Base-by-base conservation (phyloP, 495 filamentous ascomycete species). In the Penicillium flavigenum region DNA sequence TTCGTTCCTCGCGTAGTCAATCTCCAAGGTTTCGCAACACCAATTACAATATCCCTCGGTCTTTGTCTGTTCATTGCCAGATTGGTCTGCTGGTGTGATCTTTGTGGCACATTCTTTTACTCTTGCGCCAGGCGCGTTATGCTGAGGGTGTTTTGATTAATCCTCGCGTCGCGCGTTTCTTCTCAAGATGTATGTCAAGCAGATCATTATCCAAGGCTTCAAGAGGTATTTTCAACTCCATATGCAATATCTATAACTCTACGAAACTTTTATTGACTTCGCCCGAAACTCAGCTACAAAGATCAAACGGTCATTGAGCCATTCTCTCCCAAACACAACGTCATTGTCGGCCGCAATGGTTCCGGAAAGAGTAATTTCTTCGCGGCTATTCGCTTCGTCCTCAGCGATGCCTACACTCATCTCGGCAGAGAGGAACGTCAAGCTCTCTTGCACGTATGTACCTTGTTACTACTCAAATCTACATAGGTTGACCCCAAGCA, bases 331-430 rank as follows among this genome's bases (percentile, higher is more conserved):
- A 94, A 94, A 68, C 92, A 91, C 76, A 99, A 99, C 82, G 91
- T 99, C 54, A 97, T 99, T 66, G 94, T 99, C 64, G 94, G 94
- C 56, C 94, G 94, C 74, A 99, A 99, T 82, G 94, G 94, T 60
- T 96, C 94, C 3, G 94, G 94, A 64, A 99, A 99, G 80, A 96
- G 91, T 71, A 99, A 99, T 77, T 99, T 99, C 84, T 99, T 99
- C 74, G 94, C 93, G 42, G 94, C 94, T 31, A 97, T 99, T 76
- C 92, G 92, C 20, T 99, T 99, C 71, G 94, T 97, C 24, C 87
- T 99, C 58, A 94, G 92, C 71, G 92, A 98, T 86, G 92, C 90
- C 52, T 99, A 99, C 74, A 93, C 89, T 20, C 90, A 96, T 69
- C 90, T 99, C 84, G 90, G 88, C 47, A 86, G 94, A 59, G 95